These are phyloP conservation scores for Crithidia brevicula DNA, from an alignment of 208 protist genomes.

Conservation along the genomic window DNA sequence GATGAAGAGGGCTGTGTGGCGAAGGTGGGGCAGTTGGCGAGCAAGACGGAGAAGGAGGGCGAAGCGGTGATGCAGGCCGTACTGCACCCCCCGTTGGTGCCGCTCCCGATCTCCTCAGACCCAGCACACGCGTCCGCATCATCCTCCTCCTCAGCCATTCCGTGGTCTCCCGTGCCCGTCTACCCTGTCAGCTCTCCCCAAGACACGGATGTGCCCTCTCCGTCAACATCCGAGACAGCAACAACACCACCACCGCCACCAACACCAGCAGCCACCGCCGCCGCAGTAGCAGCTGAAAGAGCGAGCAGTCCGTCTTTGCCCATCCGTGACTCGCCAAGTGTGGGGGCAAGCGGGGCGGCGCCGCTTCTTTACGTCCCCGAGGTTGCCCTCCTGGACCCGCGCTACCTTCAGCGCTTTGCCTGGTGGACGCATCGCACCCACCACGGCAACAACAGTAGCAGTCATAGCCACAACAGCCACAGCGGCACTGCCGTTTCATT, in stretches of 20 bases:
- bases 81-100: slow-evolving; percentile 2
- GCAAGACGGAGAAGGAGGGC: background rate
- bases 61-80: too few relatives aligned
- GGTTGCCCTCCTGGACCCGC: slow-evolving; percentile 57
- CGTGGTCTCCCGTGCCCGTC: slow-evolving; percentile 7
- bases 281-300: background rate
- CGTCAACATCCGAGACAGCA: too few relatives aligned
- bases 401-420: slow-evolving; percentile 60
- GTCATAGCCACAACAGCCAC: background rate
- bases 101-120: background rate
- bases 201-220: too few relatives aligned
- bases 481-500: background rate
- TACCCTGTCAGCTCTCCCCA: background rate
- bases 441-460: slow-evolving; percentile 15
- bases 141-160: background rate
- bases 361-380: slow-evolving; percentile 51
- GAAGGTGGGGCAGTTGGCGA: too few relatives aligned
- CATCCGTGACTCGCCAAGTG: background rate
- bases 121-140: background rate
- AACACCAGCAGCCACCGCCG: background rate
- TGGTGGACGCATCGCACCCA: slow-evolving; percentile 42
- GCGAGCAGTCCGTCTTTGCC: background rate
- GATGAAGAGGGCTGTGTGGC: too few relatives aligned
- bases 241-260: background rate
- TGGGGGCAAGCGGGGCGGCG: background rate